These are phyloP conservation scores for Clonostachys solani DNA, from an alignment of 2,329 filamentous ascomycete genomes.

Conservation along the genomic window DNA sequence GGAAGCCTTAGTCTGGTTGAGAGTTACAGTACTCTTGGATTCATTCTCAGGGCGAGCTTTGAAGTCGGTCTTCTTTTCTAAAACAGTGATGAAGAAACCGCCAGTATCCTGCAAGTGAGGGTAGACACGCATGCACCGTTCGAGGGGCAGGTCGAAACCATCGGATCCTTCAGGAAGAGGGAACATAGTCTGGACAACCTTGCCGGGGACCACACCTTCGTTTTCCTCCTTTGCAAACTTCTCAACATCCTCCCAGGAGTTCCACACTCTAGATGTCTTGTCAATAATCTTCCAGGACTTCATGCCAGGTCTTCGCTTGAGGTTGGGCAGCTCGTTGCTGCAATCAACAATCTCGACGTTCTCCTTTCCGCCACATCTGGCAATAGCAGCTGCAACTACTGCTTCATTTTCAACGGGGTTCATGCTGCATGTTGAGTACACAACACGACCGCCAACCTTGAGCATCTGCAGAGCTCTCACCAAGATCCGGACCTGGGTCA, in stretches of 20 bases:
- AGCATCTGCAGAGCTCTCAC: constrained; percentile 92
- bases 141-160: constrained; percentile 67
- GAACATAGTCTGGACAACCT: constrained; percentile 81
- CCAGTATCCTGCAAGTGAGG: constrained; percentile 95
- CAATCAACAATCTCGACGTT: constrained; percentile 86
- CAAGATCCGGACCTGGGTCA: constrained; percentile 84
- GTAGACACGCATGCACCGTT: constrained; percentile 91
- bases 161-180: constrained; percentile 49
- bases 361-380: constrained; percentile 76
- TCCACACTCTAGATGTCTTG: constrained; percentile 75
- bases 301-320: constrained; percentile 75
- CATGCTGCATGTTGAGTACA: constrained; percentile 98
- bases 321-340: constrained; percentile 67
- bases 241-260: constrained; percentile 77
- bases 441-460: constrained; percentile 88
- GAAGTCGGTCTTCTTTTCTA: constrained; percentile 89
- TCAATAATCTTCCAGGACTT: constrained; percentile 89
- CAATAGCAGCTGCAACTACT: constrained; percentile 82
- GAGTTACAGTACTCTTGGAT: constrained; percentile 25
- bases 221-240: constrained; percentile 59
- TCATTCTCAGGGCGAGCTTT: constrained; percentile 68
- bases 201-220: constrained; percentile 52
- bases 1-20: constrained; percentile 7
- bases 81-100: constrained; percentile 93
- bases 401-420: constrained; percentile 98